A percentile compares a stretch with the other conserved stretches of the same genome.
Conservation (phyloP, 495 filamentous ascomycete species). For the Coniosporium apollinis region DNA sequence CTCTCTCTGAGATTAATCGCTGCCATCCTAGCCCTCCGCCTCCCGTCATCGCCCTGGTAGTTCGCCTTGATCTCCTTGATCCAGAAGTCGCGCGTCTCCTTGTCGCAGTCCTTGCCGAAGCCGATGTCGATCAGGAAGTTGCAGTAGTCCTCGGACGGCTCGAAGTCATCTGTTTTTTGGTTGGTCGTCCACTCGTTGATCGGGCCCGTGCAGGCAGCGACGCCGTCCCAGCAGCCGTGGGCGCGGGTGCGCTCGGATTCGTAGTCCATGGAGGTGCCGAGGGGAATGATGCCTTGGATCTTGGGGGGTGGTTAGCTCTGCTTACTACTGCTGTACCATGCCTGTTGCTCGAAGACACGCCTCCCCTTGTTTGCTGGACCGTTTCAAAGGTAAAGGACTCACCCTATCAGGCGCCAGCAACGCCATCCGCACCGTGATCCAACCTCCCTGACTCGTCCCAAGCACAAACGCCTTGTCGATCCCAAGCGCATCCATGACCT, state of each 20-base stretch:
- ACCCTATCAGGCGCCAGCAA: slow-evolving; percentile 42
- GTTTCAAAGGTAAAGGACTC: too few relatives aligned
- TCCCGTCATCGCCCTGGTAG: slow-evolving; percentile 43
- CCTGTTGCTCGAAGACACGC: too few relatives aligned
- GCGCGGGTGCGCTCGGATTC: slow-evolving; percentile 37
- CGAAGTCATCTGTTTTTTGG: slow-evolving; percentile 32
- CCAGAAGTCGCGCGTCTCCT: slow-evolving; percentile 34
- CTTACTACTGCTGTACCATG: too few relatives aligned
- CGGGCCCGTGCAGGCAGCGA: background rate
- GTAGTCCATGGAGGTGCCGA: slow-evolving; percentile 46
- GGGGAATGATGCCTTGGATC: slow-evolving; percentile 41
- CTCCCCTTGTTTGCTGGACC: too few relatives aligned
- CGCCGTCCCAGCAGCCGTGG: slow-evolving; percentile 41
- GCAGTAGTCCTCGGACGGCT: slow-evolving; percentile 36
- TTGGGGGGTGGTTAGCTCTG: slow-evolving; percentile 10
- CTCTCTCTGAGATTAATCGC: slow-evolving; percentile 38
- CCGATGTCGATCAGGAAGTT: slow-evolving; percentile 39
- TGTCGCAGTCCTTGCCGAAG: slow-evolving; percentile 30
- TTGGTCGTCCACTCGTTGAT: slow-evolving; percentile 31
- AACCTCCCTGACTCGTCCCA: slow-evolving; percentile 48
- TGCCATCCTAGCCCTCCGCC: slow-evolving; percentile 37
- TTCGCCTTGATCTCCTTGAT: slow-evolving; percentile 31
- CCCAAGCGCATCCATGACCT: slow-evolving; percentile 34
- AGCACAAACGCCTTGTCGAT: slow-evolving; percentile 39
- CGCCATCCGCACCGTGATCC: slow-evolving; percentile 43